Base-by-base conservation (phyloP, 2,329 filamentous ascomycete genomes). In the Microcyclosporella mali region DNA sequence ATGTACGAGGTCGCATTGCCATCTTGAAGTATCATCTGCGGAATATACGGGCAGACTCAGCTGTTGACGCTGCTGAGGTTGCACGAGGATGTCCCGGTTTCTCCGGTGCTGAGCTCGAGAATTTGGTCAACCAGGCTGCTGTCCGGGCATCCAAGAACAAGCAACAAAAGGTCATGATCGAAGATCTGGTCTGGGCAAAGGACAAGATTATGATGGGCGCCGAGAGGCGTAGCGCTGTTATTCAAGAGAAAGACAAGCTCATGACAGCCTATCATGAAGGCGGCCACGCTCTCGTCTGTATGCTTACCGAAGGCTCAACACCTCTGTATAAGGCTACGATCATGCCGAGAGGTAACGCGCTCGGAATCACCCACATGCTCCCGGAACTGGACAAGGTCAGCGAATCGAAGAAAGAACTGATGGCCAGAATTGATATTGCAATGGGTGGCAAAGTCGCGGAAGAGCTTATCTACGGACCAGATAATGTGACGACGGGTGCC, bases 171-270 rank as follows among this genome's bases (percentile, higher is more conserved):
- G 86, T 98, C 40, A 77, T 78, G 10, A 84, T 88, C 65, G 68
- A 76, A 27, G 88, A 97, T 60, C 82, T 97, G 51, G 89, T 95
- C 56, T 98, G 90, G 89, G 92, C 92, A 44, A 97, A 94, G 68
- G 92, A 98, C 71, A 92, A 92, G 69, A 86, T 98, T 41, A 84
- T 95, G 65, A 95, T 98, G 88, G 92, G 92, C 29, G 86, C 90
- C 2, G 92, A 98, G 70, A 81, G 84, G 61, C 85, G 82, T 64
- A 94, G 84, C 55, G 88, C 90, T 68, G 78, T 95, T 43, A 90
- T 98, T 43, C 85, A 84, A 33, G 81, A 90, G 51, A 88, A 94
- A 69, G 92, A 98, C 69, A 97, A 94, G 71, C 78, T 92, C 56
- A 83, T 88, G 74, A 95, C 89, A n/a, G 88, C 88, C 1, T 95